A percentile compares a stretch with the other conserved stretches of the same genome.
Conservation (phyloP, 257 asterid species). For the Penstemon newberryi region DNA sequence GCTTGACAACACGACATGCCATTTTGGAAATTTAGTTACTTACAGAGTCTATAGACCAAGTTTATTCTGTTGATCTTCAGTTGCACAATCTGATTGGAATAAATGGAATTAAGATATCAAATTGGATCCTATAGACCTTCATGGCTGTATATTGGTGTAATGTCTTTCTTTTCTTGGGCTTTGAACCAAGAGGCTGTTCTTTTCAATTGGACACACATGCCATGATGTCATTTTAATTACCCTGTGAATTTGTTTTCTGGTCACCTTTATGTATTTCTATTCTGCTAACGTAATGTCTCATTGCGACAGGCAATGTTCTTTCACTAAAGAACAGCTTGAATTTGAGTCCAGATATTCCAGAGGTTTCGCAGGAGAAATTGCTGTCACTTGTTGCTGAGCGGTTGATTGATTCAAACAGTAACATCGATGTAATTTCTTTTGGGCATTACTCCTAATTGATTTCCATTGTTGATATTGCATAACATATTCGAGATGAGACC, state of each 20-base stretch:
- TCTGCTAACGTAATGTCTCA: conserved; percentile 27
- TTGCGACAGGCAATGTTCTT: conserved; percentile 73
- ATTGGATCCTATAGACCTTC: conserved; percentile 1
- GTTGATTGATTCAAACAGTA: conserved; percentile 73
- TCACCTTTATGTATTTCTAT: not conserved
- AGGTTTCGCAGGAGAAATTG: conserved; percentile 91
- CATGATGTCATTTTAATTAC: not conserved
- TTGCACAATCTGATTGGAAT: conserved; percentile 3
- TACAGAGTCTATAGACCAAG: not conserved
- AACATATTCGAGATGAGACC: not conserved
- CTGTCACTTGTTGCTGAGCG: conserved; percentile 89
- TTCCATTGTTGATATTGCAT: conserved; percentile 7
- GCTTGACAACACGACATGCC: conserved; percentile 12
- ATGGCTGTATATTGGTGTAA: not conserved
- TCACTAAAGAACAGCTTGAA: conserved; percentile 71
- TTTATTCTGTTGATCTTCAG: not conserved
- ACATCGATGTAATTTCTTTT: conserved; percentile 47
- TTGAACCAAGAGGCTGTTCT: conserved; percentile 6
- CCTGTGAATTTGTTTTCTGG: conserved; percentile 4
- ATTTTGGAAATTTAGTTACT: not conserved
- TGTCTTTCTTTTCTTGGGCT: not conserved
- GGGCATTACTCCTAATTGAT: conserved; percentile 20
- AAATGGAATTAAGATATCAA: conserved; percentile 20
- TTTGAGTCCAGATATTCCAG: conserved; percentile 80
- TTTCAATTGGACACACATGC: not conserved